Evolutionary conservation across 257 asterid genomes (phyloP), one percentile per base, ranked within the genome.

Genomic region (Oldenlandia corymbosa): DNA sequence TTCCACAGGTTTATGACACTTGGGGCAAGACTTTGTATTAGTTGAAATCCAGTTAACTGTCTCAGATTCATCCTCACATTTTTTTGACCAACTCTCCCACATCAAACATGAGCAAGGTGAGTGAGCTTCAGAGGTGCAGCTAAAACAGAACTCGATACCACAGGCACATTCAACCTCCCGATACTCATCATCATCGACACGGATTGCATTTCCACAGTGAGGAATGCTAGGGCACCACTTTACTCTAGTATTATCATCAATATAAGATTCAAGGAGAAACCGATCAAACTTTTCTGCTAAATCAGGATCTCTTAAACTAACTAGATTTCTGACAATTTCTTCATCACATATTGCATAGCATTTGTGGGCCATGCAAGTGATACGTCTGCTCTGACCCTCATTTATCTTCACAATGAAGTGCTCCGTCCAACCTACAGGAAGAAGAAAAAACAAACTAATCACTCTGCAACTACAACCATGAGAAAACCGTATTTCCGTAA

Each of bases 201-300:
- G 77, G 39, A 85, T 66, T 30, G 87, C 90, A 34, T 83, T 83
- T 52, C 85, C 87, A 58, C 93, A 83, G 57, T 79, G 85, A 30
- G 87, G 90, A 59, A 75, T 72, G 59, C 87, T 81, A 2, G 93
- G 89, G 52, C 93, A 85, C 93, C 93, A 80, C 52, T 85, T 75
- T 24, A 83, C 89, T 65, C 68, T 65, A 65, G 69, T 73, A 59
- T 85, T 85, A 69, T 83, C 93, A 65, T 83, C 89, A 14, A 85
- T 80, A 60, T 80, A 85, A 18, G 93, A 85, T 71, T 83, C 93
- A 30, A 78, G 57, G 37, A 85, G 83, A 73, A 69, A 73, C 36
- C 83, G 80, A 27, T 83, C 81, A 43, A 82, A 82, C 73, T 80
- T 85, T 57, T 73, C 85, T 0, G 78, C 82, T 68, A 82, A 52